Evolutionary conservation across 2,329 filamentous ascomycete species (phyloP).

Genomic region (Tricladium varicosporioides): DNA sequence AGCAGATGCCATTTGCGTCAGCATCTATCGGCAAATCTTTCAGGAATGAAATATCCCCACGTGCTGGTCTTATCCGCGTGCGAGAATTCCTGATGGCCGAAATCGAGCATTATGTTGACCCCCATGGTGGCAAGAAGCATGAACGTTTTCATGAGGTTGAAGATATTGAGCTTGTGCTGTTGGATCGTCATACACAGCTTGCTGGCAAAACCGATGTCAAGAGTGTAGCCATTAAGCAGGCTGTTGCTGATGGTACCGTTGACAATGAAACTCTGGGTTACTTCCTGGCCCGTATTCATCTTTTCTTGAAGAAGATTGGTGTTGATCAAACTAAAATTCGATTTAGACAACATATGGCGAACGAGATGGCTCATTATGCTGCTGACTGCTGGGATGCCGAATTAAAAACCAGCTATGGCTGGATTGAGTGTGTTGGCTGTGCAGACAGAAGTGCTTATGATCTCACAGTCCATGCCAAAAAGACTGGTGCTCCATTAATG

Average conservation of each 20-base stretch:
- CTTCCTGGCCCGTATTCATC: conserved; percentile 90
- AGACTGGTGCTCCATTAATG: conserved; percentile 81
- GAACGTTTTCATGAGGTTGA: conserved; percentile 81
- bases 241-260: conserved; percentile 77
- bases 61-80: conserved; percentile 86
- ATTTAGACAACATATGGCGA: conserved; percentile 95
- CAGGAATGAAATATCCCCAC: conserved; percentile 95
- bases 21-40: conserved; percentile 98
- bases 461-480: conserved; percentile 86
- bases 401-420: conserved; percentile 85
- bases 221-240: conserved; percentile 78
- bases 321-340: conserved; percentile 85
- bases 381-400: conserved; percentile 98
- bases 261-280: conserved; percentile 98
- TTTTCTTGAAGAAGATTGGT: conserved; percentile 86
- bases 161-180: conserved; percentile 76
- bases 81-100: conserved; percentile 99
- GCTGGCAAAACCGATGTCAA: conserved; percentile 76
- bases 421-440: conserved; percentile 98
- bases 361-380: conserved; percentile 91
- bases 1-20: conserved; percentile 93
- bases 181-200: conserved; percentile 83
- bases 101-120: conserved; percentile 98
- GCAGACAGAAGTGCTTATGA: conserved; percentile 96
- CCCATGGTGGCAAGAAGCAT: conserved; percentile 92